Base-by-base conservation (phyloP, 2,329 filamentous ascomycete species). In the Plenodomus lindquistii region DNA sequence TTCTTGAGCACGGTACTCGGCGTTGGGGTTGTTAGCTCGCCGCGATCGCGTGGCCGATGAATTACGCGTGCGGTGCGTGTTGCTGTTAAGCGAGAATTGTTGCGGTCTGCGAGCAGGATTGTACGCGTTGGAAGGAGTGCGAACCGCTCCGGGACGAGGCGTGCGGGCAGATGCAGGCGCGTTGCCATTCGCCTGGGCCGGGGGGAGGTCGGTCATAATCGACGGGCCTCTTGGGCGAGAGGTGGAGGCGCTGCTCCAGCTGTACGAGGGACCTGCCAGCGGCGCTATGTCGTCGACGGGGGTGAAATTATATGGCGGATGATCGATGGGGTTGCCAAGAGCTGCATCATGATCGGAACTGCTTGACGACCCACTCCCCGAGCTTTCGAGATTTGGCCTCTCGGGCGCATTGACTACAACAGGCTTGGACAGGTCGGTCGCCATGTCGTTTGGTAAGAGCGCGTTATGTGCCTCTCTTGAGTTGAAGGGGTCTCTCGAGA, bases 1-100 rank as follows among this genome's bases (percentile, higher is more conserved):
- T 73, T 97, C 93, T 73, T 97, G 91, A 40, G 89, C 89, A 51
- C 88, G 79, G 68, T 89, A 90, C 59, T 88, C 85, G 43, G 85
- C 85, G 63, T 87, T 86, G 9, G 86, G 86, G 63, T 89, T 87
- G 54, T n/a, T 9, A 9, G 9, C n/a, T 9, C 82, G 76, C 31
- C 78, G 71, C 34, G 69, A 66, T 54, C 85, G 76, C 52, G 81
- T 81, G 2, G 78, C 72, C 2, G 84, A 85, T 6, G 77, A 79
- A 7, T 81, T 84, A 52, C 84, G 79, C 53, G 81, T 77, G 46
- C 79, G 78, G 55, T 76, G 76, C 18, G 70, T 73, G 27, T 52
- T 55, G 24, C 60, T 73, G 61, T 73, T 75, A 48, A 77, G 57
- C 6, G 74, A 73, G 59, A 77, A 78, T 60, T 79, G 77, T 50